Percentiles rank a stretch among this genome's conserved stretches.
phyloP scores from a whole-genome alignment of 306 rosid species.

The Citrullus colocynthis region DNA sequence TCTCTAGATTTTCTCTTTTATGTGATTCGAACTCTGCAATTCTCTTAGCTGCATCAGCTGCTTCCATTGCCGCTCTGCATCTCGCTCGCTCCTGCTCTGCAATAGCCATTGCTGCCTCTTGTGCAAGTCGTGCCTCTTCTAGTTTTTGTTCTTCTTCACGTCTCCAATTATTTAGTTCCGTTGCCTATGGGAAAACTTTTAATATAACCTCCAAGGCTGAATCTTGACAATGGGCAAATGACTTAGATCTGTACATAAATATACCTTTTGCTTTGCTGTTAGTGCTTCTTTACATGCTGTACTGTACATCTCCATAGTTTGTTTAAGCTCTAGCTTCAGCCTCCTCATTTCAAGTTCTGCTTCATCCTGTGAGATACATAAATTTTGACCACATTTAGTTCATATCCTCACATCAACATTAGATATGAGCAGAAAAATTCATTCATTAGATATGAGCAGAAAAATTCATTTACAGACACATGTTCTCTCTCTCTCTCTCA shows the following conservation, averaged over 20 bases:
- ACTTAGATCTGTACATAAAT: neutral
- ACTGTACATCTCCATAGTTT: constrained; percentile 85
- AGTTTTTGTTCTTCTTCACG: constrained; percentile 48
- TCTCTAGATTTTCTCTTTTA: constrained; percentile 39
- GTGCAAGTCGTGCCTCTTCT: constrained; percentile 51
- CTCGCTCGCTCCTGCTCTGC: constrained; percentile 78
- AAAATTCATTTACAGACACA: neutral
- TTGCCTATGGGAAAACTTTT: constrained; percentile 23
- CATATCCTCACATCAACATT: neutral
- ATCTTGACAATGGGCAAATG: neutral
- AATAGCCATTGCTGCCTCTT: constrained; percentile 56
- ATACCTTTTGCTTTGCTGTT: constrained; percentile 63
- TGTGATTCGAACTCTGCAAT: constrained; percentile 57
- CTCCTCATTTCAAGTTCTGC: constrained; percentile 77
- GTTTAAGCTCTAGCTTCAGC: constrained; percentile 82
- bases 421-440: neutral
- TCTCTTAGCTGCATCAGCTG: constrained; percentile 71
- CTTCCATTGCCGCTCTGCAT: constrained; percentile 57
- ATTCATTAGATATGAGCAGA: neutral
- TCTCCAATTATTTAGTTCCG: constrained; percentile 46
- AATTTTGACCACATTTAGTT: neutral
- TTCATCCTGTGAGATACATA: constrained; percentile 47
- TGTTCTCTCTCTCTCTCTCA: neutral
- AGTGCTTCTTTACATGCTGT: constrained; percentile 68
- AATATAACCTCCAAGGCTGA: neutral